Evolutionary conservation across 2,329 filamentous ascomycete species (phyloP), one percentile per base, ranked within the genome.

Genomic region (Curvularia verruculosa): DNA sequence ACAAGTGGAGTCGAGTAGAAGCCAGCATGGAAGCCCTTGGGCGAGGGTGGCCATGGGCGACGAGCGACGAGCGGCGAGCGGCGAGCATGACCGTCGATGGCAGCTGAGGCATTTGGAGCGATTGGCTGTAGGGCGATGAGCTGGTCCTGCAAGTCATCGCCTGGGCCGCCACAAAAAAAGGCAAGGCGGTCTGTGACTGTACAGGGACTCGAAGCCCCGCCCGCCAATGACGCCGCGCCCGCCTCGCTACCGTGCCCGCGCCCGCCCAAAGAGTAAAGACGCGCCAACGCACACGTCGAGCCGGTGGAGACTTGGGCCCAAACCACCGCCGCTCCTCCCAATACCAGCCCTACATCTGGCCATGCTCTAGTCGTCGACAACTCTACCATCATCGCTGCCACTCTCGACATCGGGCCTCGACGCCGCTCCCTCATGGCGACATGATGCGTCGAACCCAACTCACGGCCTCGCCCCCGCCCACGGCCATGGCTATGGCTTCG

Each of bases 381-480:
- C 29, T 34, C 12, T 5, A n/a, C n/a, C 12, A 10, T 10, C 47
- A 48, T 56, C 37, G 43, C 58, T 31, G 46, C 41, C 52, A 26
- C 39, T 49, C 43, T 36, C 23, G 45, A 44, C 54, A 47, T 45
- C 52, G 51, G 54, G 51, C 57, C 58, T 53, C 49, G 23, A 57
- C 60, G 49, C 51, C 40, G 61, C 59, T 37, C 34, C 26, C 54
- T 50, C 56, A 68, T 67, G 69, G 65, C 67, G 65, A 69, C 70
- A 76, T 74, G 72, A 73, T 75, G 56, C 71, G 67, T 64, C 70
- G 72, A 66, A 72, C 52, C 62, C 71, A 71, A 58, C 66, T 64
- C 58, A 74, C 71, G 61, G 72, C 73, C 64, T 87, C 86, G 65
- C 87, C 86, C 75, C 83, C 85, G 68, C 84, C 85, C 77, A 82